Conservation (phyloP, 345 rosid species). For the Odontarrhena argentea region DNA sequence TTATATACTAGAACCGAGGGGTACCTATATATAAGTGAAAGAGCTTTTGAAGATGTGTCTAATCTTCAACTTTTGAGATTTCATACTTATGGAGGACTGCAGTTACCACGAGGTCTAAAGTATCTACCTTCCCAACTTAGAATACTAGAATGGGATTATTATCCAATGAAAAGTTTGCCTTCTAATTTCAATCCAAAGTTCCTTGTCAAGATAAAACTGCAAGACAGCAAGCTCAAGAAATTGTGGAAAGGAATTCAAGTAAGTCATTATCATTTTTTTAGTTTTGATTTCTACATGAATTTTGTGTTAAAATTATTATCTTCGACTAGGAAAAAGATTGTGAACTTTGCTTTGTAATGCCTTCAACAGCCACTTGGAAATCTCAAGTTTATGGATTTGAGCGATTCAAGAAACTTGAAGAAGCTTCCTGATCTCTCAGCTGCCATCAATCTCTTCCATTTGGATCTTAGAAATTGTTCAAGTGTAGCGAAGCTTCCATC, state of each 20-base stretch:
- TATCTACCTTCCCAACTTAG: background rate
- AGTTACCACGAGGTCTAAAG: background rate
- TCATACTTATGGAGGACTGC: background rate
- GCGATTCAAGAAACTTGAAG: background rate
- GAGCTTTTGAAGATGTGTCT: constrained; percentile 16
- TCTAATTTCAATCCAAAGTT: background rate
- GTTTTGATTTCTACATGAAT: too few relatives aligned
- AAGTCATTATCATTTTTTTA: background rate
- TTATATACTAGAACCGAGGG: too few relatives aligned
- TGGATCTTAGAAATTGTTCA: background rate
- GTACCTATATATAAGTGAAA: background rate
- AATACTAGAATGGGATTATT: constrained; percentile 15
- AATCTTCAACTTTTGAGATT: constrained; percentile 31
- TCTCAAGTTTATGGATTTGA: constrained; percentile 21
- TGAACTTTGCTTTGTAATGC: too few relatives aligned
- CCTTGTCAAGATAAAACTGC: constrained; percentile 9
- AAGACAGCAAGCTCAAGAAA: constrained; percentile 3
- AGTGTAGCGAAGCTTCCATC: too few relatives aligned
- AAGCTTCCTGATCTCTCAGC: background rate
- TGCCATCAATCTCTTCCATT: background rate
- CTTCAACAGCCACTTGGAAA: constrained; percentile 23
- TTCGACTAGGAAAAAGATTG: too few relatives aligned
- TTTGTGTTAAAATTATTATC: too few relatives aligned
- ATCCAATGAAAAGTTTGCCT: constrained; percentile 27
- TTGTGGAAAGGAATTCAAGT: constrained; percentile 29